Conservation (phyloP, 2,329 filamentous ascomycete species). For the Cladosporium colombiae region DNA sequence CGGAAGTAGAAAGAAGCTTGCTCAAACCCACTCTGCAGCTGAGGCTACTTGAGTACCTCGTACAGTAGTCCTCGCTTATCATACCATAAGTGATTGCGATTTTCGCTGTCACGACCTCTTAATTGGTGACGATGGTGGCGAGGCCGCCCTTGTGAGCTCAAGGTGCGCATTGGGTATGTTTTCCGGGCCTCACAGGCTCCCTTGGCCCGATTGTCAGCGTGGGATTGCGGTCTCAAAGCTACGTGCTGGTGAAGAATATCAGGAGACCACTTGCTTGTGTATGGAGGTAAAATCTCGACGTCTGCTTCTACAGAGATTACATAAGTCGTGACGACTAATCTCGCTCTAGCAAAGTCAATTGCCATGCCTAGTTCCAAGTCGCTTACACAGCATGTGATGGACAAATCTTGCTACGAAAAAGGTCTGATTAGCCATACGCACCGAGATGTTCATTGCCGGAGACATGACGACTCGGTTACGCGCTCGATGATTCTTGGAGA, state of each 20-base stretch:
- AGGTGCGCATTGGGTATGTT: neutral
- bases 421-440: too few relatives aligned
- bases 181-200: neutral
- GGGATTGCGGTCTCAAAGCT: too few relatives aligned
- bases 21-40: neutral
- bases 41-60: neutral
- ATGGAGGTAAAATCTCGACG: too few relatives aligned
- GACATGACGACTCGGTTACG: neutral
- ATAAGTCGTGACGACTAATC: neutral
- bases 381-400: neutral
- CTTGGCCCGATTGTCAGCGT: neutral
- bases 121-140: neutral
- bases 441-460: neutral
- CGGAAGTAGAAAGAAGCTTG: neutral
- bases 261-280: too few relatives aligned
- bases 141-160: neutral
- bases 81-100: neutral
- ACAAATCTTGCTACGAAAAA: neutral
- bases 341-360: neutral
- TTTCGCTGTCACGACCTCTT: neutral
- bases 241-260: too few relatives aligned
- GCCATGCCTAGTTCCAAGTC: neutral
- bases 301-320: too few relatives aligned
- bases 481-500: neutral
- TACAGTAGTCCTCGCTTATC: neutral